Conservation (phyloP, 2,329 filamentous ascomycete genomes). For the Penicillium sp. region DNA sequence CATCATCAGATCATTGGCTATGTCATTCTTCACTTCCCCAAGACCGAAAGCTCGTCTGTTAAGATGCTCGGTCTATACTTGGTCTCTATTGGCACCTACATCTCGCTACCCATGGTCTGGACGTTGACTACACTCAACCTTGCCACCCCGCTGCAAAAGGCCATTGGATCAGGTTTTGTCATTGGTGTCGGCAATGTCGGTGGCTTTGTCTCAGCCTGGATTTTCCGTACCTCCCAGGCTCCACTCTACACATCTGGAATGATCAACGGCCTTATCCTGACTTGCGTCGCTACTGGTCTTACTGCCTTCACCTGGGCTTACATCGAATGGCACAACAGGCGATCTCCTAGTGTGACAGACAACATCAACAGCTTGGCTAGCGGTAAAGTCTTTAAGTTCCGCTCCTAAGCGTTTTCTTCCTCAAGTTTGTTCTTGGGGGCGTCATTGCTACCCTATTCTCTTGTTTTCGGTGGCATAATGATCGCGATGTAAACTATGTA, state of each 20-base stretch:
- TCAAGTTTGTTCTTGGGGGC: too few species aligned
- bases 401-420: not conserved
- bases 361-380: not conserved
- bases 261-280: slow-evolving; percentile 3
- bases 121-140: slow-evolving; percentile 3
- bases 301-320: not conserved
- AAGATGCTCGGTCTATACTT: slow-evolving; percentile 5
- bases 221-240: not conserved
- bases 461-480: not conserved
- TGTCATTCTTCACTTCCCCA: not conserved
- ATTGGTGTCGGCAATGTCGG: slow-evolving; percentile 2
- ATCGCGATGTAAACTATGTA: not conserved
- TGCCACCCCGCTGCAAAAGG: slow-evolving; percentile 2
- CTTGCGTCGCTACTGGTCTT: not conserved
- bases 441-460: not conserved
- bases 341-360: not conserved
- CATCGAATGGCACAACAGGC: slow-evolving; percentile 4
- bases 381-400: slow-evolving; percentile 2
- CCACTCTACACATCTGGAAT: slow-evolving; percentile 3
- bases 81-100: slow-evolving; percentile 5
- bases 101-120: slow-evolving; percentile 5
- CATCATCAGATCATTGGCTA: not conserved
- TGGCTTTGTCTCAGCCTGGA: slow-evolving; percentile 3
- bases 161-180: slow-evolving; percentile 3
- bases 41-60: not conserved